phyloP scores from a whole-genome alignment of 1,284 basidiomycete species.

The Rhodotorula mucilaginosa region DNA sequence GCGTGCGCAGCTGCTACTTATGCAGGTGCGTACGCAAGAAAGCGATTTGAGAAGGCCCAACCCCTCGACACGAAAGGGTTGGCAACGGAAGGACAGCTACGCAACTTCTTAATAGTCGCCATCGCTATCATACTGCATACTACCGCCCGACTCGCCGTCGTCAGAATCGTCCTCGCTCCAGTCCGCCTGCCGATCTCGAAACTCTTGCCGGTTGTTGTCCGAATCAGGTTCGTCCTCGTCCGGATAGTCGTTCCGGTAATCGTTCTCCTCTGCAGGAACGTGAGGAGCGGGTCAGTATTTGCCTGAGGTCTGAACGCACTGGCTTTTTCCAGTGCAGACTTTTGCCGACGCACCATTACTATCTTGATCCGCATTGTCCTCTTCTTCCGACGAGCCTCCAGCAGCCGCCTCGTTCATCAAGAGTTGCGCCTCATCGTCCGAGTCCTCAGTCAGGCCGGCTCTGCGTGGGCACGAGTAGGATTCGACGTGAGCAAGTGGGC shows the following conservation, averaged over 20 bases:
- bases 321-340: background rate
- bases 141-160: too few species aligned
- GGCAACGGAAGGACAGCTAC: too few species aligned
- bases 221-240: constrained; percentile 26
- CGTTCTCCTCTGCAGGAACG: constrained; percentile 38
- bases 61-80: too few species aligned
- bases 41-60: too few species aligned
- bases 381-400: constrained; percentile 21
- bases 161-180: background rate
- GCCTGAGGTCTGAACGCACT: background rate
- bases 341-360: constrained; percentile 33
- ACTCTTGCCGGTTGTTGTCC: constrained; percentile 1
- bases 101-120: background rate
- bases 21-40: too few species aligned
- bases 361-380: constrained; percentile 42
- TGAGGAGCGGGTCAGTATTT: background rate
- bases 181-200: background rate
- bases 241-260: constrained; percentile 44
- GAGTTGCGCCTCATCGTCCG: constrained; percentile 6
- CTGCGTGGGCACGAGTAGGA: constrained; percentile 5
- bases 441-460: constrained; percentile 21
- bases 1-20: too few species aligned
- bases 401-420: constrained; percentile 4
- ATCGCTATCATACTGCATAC: background rate
- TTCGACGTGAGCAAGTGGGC: background rate